These are phyloP conservation scores for Peronospora tabacina DNA, from an alignment of 352 stramenopile species.

Conservation along the genomic window DNA sequence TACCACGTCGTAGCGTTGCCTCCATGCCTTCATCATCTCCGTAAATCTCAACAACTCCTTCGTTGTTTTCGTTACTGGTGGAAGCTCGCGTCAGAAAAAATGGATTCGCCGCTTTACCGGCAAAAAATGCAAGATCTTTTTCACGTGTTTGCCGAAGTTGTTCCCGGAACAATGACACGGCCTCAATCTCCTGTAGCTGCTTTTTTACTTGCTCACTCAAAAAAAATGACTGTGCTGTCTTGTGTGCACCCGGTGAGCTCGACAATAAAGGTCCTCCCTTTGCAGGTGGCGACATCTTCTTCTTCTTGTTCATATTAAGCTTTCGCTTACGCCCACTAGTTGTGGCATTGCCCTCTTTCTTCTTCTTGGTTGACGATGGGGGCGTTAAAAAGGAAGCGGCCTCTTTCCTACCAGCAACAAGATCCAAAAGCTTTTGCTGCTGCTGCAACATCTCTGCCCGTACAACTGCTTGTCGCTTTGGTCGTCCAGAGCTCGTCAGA, in stretches of 20 bases:
- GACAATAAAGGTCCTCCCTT: conserved; percentile 15
- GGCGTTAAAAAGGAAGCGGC: conserved; percentile 28
- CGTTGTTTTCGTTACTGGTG: conserved; percentile 18
- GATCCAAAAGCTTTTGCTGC: conserved; percentile 31
- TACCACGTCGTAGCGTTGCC: conserved; percentile 14
- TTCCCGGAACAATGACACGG: conserved; percentile 51
- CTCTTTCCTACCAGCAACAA: conserved; percentile 24
- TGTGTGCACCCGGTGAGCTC: conserved; percentile 16
- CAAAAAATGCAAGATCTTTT: conserved; percentile 65
- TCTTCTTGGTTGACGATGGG: conserved; percentile 22
- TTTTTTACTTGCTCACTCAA: conserved; percentile 57
- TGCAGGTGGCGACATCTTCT: conserved; percentile 30
- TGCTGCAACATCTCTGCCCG: conserved; percentile 35
- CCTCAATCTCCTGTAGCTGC: conserved; percentile 63
- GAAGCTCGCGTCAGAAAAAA: conserved; percentile 49
- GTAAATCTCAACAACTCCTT: conserved; percentile 27
- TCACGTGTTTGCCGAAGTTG: conserved; percentile 57
- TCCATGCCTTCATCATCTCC: conserved; percentile 10
- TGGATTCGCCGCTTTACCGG: conserved; percentile 45
- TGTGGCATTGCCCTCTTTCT: conserved; percentile 8
- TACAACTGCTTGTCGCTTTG: conserved; percentile 51
- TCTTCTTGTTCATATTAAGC: conserved; percentile 55
- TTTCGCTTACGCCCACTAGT: conserved; percentile 44
- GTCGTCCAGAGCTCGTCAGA: conserved; percentile 33
- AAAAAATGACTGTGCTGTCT: conserved; percentile 49